Conservation (phyloP, 2,329 filamentous ascomycete genomes). For the Ascochyta viciae-villosae region DNA sequence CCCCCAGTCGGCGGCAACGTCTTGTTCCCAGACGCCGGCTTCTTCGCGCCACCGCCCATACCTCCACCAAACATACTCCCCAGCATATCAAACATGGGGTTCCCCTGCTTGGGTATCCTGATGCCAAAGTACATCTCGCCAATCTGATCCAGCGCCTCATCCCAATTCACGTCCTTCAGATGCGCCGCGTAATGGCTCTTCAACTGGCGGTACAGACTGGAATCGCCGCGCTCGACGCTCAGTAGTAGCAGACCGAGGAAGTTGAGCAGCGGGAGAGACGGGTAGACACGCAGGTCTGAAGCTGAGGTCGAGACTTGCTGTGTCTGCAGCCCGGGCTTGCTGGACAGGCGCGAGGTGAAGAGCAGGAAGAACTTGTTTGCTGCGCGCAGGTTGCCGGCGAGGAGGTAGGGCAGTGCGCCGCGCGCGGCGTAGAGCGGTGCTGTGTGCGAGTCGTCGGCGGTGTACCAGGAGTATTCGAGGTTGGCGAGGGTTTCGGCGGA, state of each 20-base stretch:
- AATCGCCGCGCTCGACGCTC: slow-evolving; percentile 78
- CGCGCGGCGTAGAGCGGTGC: slow-evolving; percentile 86
- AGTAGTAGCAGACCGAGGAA: slow-evolving; percentile 87
- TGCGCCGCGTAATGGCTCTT: slow-evolving; percentile 80
- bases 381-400: slow-evolving; percentile 87
- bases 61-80: slow-evolving; percentile 88
- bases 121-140: slow-evolving; percentile 98
- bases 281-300: slow-evolving; percentile 82
- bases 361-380: slow-evolving; percentile 83
- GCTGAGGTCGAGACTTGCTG: slow-evolving; percentile 80
- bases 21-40: slow-evolving; percentile 52
- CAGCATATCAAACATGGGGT: slow-evolving; percentile 98
- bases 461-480: slow-evolving; percentile 95
- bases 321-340: slow-evolving; percentile 70
- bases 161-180: slow-evolving; percentile 81
- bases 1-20: slow-evolving; percentile 42
- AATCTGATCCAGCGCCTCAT: slow-evolving; percentile 79
- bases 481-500: slow-evolving; percentile 80
- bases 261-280: slow-evolving; percentile 91
- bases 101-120: slow-evolving; percentile 84
- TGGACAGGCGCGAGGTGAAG: slow-evolving; percentile 72
- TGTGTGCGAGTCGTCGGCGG: slow-evolving; percentile 83
- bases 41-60: slow-evolving; percentile 58
- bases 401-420: slow-evolving; percentile 87
- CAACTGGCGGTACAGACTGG: slow-evolving; percentile 81